Evolutionary conservation across 108 stramenopile genomes (phyloP), one percentile per base, ranked within the genome.

Genomic region (Pseudonitzschia pungens): DNA sequence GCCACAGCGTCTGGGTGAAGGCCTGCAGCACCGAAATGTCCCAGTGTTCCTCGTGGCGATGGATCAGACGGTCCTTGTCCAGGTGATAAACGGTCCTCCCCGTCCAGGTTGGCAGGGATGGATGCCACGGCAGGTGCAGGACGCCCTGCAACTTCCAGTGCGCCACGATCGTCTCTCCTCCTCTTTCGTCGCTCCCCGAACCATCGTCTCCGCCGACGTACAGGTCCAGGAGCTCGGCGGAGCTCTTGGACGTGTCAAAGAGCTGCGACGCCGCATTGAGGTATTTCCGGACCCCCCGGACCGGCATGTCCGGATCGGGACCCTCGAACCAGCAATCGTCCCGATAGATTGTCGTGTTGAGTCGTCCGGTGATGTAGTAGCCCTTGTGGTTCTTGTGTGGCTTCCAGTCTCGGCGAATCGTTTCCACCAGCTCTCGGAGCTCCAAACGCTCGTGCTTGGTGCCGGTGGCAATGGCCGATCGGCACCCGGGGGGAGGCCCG

Each of bases 281-380:
- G 66, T 92, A 95, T 65, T 95, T 95, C 16, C 90, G 70, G 29
- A 95, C 64, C 2, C 94, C 94, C 20, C 76, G 40, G 3, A 95
- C 91, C 12, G 94, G 94, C 94, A 95, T 95, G 73, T 95, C 94
- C 0, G 94, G 94, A 77, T 95, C 94, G 0, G 94, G 94, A 0
- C 88, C 88, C 70, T 83, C 86, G 68, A 95, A 95, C 20, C 86
- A 72, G 71, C 91, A 92, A 58, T 90, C 91, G 72, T 92, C 90
- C 21, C 87, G 64, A 76, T 91, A 95, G 28, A 95, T 83, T 12
- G 84, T 81, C 0, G 86, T 76, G 65, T 89, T 89, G 4, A 95
- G 60, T 14, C 65, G 60, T n/a, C 94, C 94, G 1, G 90, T 92
- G n/a, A 92, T 86, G 77, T 92, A 95, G 48, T 95, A 95, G 26